Percentiles rank a stretch among this genome's conserved stretches.
These are phyloP conservation scores for Sugiyamaella americana DNA, from an alignment of 805 yeast genomes.

Conservation along the genomic window DNA sequence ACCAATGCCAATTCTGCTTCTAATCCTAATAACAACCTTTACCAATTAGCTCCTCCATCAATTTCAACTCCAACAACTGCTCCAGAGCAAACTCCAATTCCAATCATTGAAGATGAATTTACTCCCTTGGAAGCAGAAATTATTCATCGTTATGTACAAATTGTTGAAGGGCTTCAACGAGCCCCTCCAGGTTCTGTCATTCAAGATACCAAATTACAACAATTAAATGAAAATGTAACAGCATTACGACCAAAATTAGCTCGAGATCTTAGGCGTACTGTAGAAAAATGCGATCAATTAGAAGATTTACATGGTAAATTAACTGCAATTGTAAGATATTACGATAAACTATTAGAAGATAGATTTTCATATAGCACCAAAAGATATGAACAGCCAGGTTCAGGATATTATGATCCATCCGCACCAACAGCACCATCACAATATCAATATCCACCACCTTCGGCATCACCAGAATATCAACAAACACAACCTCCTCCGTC, in stretches of 20 bases:
- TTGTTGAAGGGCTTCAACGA: slow-evolving; percentile 48
- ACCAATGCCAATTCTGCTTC: background rate
- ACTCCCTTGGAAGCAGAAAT: slow-evolving; percentile 63
- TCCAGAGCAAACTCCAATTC: slow-evolving; percentile 5
- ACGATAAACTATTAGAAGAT: slow-evolving; percentile 65
- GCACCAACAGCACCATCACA: too few relatives aligned
- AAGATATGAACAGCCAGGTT: background rate
- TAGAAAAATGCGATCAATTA: slow-evolving; percentile 56
- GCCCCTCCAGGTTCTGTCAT: slow-evolving; percentile 41
- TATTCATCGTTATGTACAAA: slow-evolving; percentile 61
- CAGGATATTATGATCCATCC: too few relatives aligned
- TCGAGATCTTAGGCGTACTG: slow-evolving; percentile 49
- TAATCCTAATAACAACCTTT: background rate
- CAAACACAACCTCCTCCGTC: slow-evolving; percentile 8
- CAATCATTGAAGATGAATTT: slow-evolving; percentile 31
- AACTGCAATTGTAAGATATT: slow-evolving; percentile 66
- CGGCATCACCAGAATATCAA: background rate
- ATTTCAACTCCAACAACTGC: slow-evolving; percentile 22
- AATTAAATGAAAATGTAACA: slow-evolving; percentile 53
- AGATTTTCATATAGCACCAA: slow-evolving; percentile 34
- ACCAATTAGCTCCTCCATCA: slow-evolving; percentile 5
- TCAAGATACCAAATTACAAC: slow-evolving; percentile 47
- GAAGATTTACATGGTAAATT: slow-evolving; percentile 73
- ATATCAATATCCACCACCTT: slow-evolving; percentile 3
- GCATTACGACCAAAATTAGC: slow-evolving; percentile 65